These are phyloP conservation scores for Aspergillus aculeatinus DNA, from an alignment of 2,329 filamentous ascomycete genomes.

Conservation along the genomic window DNA sequence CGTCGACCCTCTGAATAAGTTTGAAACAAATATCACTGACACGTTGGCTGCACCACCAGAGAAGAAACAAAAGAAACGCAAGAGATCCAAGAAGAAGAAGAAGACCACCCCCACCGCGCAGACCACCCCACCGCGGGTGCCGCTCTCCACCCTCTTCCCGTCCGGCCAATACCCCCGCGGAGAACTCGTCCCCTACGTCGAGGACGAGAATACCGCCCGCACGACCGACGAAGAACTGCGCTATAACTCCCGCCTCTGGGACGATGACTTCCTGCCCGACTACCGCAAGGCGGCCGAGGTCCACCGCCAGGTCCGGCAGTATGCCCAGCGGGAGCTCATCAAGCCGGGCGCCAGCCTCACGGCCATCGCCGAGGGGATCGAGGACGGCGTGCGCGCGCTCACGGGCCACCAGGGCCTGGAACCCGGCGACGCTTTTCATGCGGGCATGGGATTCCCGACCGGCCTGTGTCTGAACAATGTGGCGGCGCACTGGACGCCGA, in stretches of 20 bases:
- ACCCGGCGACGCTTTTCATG: constrained; percentile 51
- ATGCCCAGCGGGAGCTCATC: constrained; percentile 46
- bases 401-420: constrained; percentile 53
- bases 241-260: constrained; percentile 42
- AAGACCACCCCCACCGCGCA: constrained; percentile 33
- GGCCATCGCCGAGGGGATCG: constrained; percentile 54
- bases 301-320: constrained; percentile 56
- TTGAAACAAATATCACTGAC: background rate
- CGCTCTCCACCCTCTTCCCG: constrained; percentile 48
- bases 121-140: constrained; percentile 49
- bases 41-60: background rate
- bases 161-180: constrained; percentile 47
- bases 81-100: constrained; percentile 37
- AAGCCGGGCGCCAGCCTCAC: constrained; percentile 53
- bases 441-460: constrained; percentile 58
- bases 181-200: constrained; percentile 39
- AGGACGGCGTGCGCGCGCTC: constrained; percentile 54
- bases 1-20: background rate
- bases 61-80: constrained; percentile 21
- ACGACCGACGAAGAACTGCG: constrained; percentile 51
- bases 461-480: constrained; percentile 55
- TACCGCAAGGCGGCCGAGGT: constrained; percentile 59
- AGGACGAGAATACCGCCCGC: constrained; percentile 45
- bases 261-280: constrained; percentile 51
- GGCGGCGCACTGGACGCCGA: constrained; percentile 58